A percentile compares a stretch with the other conserved stretches of the same genome.
phyloP scores from a whole-genome alignment of 2,329 filamentous ascomycete species.

The Stenocarpella maydis region DNA sequence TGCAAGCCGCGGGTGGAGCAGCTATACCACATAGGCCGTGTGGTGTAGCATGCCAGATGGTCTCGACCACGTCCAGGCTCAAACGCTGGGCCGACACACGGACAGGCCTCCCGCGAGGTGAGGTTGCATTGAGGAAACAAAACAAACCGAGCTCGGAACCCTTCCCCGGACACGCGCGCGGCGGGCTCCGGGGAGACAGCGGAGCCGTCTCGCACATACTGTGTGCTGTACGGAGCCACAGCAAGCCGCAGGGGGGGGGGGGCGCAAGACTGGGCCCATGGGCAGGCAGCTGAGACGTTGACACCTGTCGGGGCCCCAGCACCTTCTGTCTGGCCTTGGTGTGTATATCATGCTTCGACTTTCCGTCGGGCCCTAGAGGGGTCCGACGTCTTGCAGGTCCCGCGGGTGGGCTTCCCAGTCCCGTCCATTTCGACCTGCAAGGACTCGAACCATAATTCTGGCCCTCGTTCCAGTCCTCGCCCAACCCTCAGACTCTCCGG shows the following conservation, averaged over 20 bases:
- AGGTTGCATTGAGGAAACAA: constrained; percentile 28
- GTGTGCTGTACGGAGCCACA: too few relatives aligned
- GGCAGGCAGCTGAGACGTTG: constrained; percentile 11
- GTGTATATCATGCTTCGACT: not conserved
- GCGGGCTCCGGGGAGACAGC: constrained; percentile 20
- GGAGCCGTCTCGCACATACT: too few relatives aligned
- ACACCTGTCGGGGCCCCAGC: constrained; percentile 1
- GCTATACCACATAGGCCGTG: too few relatives aligned
- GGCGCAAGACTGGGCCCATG: not conserved
- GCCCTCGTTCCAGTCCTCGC: not conserved
- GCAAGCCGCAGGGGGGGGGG: not conserved
- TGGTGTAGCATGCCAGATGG: constrained; percentile 30
- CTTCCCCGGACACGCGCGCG: constrained; percentile 15
- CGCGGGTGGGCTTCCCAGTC: constrained; percentile 20
- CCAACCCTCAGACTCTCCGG: constrained; percentile 19
- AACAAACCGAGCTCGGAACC: constrained; percentile 25
- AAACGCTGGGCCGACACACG: constrained; percentile 28
- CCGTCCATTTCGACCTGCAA: constrained; percentile 1
- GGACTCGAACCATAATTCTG: constrained; percentile 3
- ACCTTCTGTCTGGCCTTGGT: not conserved
- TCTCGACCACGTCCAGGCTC: constrained; percentile 26
- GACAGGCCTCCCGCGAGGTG: constrained; percentile 20
- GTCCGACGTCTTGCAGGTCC: constrained; percentile 6
- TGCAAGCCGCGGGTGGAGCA: constrained; percentile 23
- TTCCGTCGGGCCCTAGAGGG: constrained; percentile 19